These are phyloP conservation scores for Chlorella sp. DNA, from an alignment of 139 green algal species.

Conservation along the genomic window DNA sequence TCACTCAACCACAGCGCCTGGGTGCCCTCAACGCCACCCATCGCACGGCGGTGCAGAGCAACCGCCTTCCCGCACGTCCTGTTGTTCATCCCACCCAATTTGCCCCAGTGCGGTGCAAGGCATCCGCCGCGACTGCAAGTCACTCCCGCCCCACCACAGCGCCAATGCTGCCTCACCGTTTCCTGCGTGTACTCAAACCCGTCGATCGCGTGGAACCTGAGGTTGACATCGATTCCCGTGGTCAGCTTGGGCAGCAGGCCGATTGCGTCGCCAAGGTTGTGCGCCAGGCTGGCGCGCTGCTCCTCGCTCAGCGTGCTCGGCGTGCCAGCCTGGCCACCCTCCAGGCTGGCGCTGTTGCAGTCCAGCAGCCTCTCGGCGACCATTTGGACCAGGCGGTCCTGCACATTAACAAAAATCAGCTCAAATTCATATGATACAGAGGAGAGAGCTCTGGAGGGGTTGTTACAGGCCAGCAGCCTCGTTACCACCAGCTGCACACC, in stretches of 20 bases:
- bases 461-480: no score
- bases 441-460: no score
- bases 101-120: no score
- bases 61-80: not conserved
- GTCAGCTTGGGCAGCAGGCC: constrained; percentile 76
- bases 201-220: constrained; percentile 68
- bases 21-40: no score
- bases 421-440: no score
- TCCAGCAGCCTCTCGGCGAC: constrained; percentile 85
- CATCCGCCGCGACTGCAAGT: no score
- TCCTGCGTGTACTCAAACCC: constrained; percentile 59
- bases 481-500: no score
- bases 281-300: constrained; percentile 66
- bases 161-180: not conserved
- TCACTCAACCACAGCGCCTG: no score
- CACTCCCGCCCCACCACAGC: not conserved
- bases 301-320: constrained; percentile 33
- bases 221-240: constrained; percentile 97
- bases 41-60: not conserved
- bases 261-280: constrained; percentile 80
- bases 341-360: constrained; percentile 48
- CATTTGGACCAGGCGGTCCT: constrained; percentile 73
- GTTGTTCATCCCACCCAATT: no score
- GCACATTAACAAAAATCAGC: not conserved
- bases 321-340: not conserved